Percentiles rank a stretch among this genome's conserved stretches.
Evolutionary conservation across 2,329 filamentous ascomycete genomes (phyloP).

Genomic region (Pseudovirgaria hyperparasitica): DNA sequence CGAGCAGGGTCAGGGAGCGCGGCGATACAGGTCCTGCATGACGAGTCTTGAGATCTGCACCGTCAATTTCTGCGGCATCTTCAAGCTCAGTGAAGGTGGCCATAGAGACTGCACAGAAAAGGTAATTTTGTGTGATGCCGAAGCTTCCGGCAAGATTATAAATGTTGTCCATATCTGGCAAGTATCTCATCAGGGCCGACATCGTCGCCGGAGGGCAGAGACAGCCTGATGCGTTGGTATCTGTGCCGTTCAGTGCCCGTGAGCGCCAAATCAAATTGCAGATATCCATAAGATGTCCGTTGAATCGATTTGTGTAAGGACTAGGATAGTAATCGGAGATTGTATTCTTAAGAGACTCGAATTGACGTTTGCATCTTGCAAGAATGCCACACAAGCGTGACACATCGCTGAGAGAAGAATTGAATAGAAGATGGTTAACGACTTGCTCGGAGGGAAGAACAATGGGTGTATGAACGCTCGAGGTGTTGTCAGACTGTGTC

Average conservation of each 20-base stretch:
- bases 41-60: conserved; percentile 12
- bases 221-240: conserved; percentile 47
- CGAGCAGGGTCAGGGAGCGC: conserved; percentile 49
- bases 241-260: conserved; percentile 53
- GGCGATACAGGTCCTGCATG: conserved; percentile 51
- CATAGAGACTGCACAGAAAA: conserved; percentile 32
- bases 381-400: conserved; percentile 60
- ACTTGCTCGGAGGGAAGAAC: conserved; percentile 54
- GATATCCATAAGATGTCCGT: conserved; percentile 75
- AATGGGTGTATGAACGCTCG: conserved; percentile 35
- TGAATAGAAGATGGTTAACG: conserved; percentile 61
- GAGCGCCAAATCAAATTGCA: conserved; percentile 75
- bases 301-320: conserved; percentile 47
- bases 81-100: conserved; percentile 36
- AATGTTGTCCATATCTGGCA: conserved; percentile 25
- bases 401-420: conserved; percentile 46
- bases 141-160: conserved; percentile 29
- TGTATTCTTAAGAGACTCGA: conserved; percentile 48
- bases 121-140: conserved; percentile 34
- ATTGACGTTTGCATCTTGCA: conserved; percentile 59
- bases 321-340: conserved; percentile 20
- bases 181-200: conserved; percentile 27
- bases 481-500: conserved; percentile 7
- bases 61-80: conserved; percentile 28
- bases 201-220: conserved; percentile 36